Evolutionary conservation across 441 rosid species (phyloP), one percentile per base, ranked within the genome.

Genomic region (Manihot esculenta): DNA sequence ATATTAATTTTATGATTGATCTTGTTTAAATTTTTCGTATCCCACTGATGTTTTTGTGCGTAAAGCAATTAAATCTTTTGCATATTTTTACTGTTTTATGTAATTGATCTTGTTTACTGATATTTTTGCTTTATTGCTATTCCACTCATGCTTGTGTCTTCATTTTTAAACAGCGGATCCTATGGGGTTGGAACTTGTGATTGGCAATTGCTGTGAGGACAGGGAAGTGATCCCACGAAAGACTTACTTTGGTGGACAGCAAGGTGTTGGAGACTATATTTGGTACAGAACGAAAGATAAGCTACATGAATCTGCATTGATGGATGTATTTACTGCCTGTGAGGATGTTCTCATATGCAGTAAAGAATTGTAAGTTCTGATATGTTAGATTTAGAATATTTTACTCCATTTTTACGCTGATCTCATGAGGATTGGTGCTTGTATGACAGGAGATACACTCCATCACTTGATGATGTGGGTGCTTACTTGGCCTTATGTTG

Each of bases 391-490:
- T 69, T 30, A 67, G 59, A 65, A 24, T 18, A 64, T 68, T 47
- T 76, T 38, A 65, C 53, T 73, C 57, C 65, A 51, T 70, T 44
- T 69, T 41, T 44, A n/a, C 45, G 50, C 42, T 38, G 18, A 44
- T 42, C 35, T 57, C 56, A 58, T 75, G 42, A 66, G 50, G 69
- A 48, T 63, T 62, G 72, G 44, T 45, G 44, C 61, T 75, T 38
- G 60, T 74, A 57, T 82, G 75, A 77, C 87, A 95, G 99, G 78
- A 71, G 73, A 47, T 89, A 89, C 80, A 88, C 88, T 74, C 98
- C 99, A 30, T 82, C 93, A 21, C 90, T 91, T 59, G 92, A 87
- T 76, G 99, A 95, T 76, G 97, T 95, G 51, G 97, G 89, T 45
- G 79, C 83, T 70, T 93, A 86, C 81, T 83, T 95, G 82, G 92